These are phyloP conservation scores for Haberlea rhodopensis DNA, from an alignment of 257 asterid species.

Conservation along the genomic window DNA sequence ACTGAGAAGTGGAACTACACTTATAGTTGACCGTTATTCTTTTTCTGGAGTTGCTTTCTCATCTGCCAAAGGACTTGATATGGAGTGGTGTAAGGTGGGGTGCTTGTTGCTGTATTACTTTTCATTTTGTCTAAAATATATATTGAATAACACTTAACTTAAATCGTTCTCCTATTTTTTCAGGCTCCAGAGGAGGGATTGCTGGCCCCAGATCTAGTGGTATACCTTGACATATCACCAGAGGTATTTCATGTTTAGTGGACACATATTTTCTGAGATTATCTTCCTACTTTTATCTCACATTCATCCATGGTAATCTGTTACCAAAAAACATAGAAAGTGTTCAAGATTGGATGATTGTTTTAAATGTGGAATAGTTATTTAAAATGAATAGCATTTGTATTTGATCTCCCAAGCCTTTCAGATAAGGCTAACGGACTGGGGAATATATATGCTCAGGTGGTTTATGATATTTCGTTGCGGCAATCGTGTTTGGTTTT, in stretches of 20 bases:
- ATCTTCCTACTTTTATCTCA: not conserved
- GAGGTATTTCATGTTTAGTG: slow-evolving; percentile 51
- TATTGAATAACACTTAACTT: not conserved
- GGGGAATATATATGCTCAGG: not conserved
- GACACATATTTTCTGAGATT: slow-evolving; percentile 11
- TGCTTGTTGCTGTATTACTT: not conserved
- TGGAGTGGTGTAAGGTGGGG: slow-evolving; percentile 83
- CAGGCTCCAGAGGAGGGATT: slow-evolving; percentile 91
- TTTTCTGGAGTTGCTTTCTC: slow-evolving; percentile 95
- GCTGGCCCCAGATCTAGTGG: slow-evolving; percentile 88
- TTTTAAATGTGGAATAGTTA: not conserved
- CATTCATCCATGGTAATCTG: slow-evolving; percentile 4
- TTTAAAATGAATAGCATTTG: too few species aligned
- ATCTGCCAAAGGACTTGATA: slow-evolving; percentile 83
- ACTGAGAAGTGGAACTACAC: slow-evolving; percentile 74
- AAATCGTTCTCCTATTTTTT: slow-evolving; percentile 19
- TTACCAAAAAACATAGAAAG: not conserved
- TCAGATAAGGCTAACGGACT: not conserved
- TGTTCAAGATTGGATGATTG: not conserved
- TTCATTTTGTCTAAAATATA: slow-evolving; percentile 12
- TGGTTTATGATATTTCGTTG: slow-evolving; percentile 10
- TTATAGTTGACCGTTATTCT: slow-evolving; percentile 81
- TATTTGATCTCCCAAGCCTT: not conserved
- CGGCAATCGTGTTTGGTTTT: slow-evolving; percentile 1
- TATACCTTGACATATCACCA: slow-evolving; percentile 87